Evolutionary conservation across 805 yeast species (phyloP).

Genomic region (Candida michaelii): DNA sequence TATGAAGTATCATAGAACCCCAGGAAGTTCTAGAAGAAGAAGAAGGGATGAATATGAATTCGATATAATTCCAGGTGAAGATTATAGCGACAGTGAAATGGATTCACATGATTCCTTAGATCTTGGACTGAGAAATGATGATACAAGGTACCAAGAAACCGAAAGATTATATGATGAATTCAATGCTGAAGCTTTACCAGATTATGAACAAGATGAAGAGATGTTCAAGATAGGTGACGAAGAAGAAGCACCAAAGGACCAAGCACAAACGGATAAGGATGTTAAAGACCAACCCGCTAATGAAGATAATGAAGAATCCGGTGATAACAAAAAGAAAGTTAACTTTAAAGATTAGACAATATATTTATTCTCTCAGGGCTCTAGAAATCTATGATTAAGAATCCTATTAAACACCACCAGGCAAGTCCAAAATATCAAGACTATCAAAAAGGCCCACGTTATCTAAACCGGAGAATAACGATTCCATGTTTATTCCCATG

Average conservation of each 20-base stretch:
- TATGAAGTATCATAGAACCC: slow-evolving; percentile 44
- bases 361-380: too few species aligned
- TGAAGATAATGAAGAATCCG: background rate
- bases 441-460: too few species aligned
- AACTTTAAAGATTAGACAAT: slow-evolving; percentile 10
- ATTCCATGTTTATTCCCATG: background rate
- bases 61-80: slow-evolving; percentile 73
- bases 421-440: background rate
- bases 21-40: slow-evolving; percentile 42
- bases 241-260: slow-evolving; percentile 13
- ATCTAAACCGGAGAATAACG: background rate
- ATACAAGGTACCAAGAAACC: slow-evolving; percentile 34
- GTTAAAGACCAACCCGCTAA: background rate
- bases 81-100: slow-evolving; percentile 42
- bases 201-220: slow-evolving; percentile 32
- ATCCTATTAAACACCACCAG: too few species aligned
- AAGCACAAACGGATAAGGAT: background rate
- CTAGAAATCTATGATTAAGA: too few species aligned
- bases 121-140: slow-evolving; percentile 24
- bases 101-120: slow-evolving; percentile 35
- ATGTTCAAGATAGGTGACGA: slow-evolving; percentile 43
- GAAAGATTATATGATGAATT: slow-evolving; percentile 42
- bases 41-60: slow-evolving; percentile 72
- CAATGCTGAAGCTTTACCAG: slow-evolving; percentile 38
- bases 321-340: slow-evolving; percentile 6